phyloP scores from a whole-genome alignment of 2,329 filamentous ascomycete genomes.

The Escovopsis sp. region DNA sequence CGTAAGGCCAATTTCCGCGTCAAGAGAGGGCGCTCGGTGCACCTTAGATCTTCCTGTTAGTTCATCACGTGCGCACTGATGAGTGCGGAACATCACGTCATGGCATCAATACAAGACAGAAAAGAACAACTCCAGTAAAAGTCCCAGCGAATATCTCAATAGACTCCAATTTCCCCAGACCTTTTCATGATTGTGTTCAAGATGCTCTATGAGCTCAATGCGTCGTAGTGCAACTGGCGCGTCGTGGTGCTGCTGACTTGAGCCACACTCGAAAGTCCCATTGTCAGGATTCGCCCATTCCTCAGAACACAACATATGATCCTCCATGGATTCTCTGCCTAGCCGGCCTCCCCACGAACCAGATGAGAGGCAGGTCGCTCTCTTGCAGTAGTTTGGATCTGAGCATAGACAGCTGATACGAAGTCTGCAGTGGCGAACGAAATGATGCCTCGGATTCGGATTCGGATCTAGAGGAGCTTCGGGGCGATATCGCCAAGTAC shows the following conservation, averaged over 20 bases:
- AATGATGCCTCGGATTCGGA: slow-evolving; percentile 25
- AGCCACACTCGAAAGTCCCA: too few species aligned
- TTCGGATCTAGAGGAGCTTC: slow-evolving; percentile 29
- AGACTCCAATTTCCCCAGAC: too few species aligned
- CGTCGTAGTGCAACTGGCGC: too few species aligned
- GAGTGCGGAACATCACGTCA: not conserved
- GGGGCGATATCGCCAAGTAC: slow-evolving; percentile 28
- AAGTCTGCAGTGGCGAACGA: slow-evolving; percentile 4
- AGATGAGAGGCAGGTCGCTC: not conserved
- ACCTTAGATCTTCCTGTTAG: not conserved
- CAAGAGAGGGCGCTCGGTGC: too few species aligned
- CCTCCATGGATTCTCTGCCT: not conserved
- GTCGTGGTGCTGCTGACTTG: too few species aligned
- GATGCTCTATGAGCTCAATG: too few species aligned
- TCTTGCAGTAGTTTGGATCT: not conserved
- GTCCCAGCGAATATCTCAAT: too few species aligned
- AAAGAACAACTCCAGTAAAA: not conserved
- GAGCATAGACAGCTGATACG: not conserved
- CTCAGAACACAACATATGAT: not conserved
- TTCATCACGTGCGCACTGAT: slow-evolving; percentile 9
- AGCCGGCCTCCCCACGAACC: not conserved
- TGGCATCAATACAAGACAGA: not conserved
- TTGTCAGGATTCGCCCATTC: too few species aligned
- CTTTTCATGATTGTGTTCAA: too few species aligned
- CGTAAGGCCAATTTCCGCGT: too few species aligned